A percentile compares a stretch with the other conserved stretches of the same genome.
Evolutionary conservation across 2,329 filamentous ascomycete genomes (phyloP).

Genomic region (Fusarium transvaalense): DNA sequence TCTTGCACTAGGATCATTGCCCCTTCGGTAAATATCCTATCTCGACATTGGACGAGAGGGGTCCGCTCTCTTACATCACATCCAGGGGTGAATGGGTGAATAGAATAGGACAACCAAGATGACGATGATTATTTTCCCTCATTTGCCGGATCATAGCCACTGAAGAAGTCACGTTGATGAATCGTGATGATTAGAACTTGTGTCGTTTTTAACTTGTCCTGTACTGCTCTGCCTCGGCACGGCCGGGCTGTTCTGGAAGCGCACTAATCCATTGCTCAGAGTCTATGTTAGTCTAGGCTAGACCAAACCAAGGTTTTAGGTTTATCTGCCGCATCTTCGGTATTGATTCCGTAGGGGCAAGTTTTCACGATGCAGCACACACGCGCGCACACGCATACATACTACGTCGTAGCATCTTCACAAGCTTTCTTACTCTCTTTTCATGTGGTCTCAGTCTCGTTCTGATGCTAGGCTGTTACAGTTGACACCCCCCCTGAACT

Average conservation of each 20-base stretch:
- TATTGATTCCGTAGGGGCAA: slow-evolving; percentile 46
- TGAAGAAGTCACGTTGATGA: background rate
- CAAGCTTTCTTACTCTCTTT: slow-evolving; percentile 32
- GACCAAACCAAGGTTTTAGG: slow-evolving; percentile 32
- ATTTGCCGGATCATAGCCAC: slow-evolving; percentile 31
- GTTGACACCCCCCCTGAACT: slow-evolving; percentile 18
- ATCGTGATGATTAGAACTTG: slow-evolving; percentile 1
- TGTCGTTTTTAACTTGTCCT: slow-evolving; percentile 18
- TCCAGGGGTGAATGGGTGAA: slow-evolving; percentile 27
- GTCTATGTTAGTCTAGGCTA: background rate
- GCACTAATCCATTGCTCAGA: slow-evolving; percentile 5
- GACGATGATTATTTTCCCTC: background rate
- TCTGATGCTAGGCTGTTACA: slow-evolving; percentile 11
- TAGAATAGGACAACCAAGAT: slow-evolving; percentile 4
- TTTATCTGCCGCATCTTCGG: slow-evolving; percentile 45
- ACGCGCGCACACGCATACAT: slow-evolving; percentile 1
- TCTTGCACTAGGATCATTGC: slow-evolving; percentile 31
- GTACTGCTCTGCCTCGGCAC: slow-evolving; percentile 25
- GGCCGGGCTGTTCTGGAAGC: slow-evolving; percentile 20
- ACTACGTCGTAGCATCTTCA: slow-evolving; percentile 14
- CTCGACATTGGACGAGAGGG: slow-evolving; percentile 29
- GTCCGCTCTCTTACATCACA: slow-evolving; percentile 38
- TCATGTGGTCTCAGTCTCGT: slow-evolving; percentile 1
- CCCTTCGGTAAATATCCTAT: slow-evolving; percentile 36
- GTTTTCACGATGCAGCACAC: slow-evolving; percentile 22